Percentiles rank a stretch among this genome's conserved stretches.
phyloP scores from a whole-genome alignment of 768 basidiomycete species.

The Trichaptum fuscoviolaceum region DNA sequence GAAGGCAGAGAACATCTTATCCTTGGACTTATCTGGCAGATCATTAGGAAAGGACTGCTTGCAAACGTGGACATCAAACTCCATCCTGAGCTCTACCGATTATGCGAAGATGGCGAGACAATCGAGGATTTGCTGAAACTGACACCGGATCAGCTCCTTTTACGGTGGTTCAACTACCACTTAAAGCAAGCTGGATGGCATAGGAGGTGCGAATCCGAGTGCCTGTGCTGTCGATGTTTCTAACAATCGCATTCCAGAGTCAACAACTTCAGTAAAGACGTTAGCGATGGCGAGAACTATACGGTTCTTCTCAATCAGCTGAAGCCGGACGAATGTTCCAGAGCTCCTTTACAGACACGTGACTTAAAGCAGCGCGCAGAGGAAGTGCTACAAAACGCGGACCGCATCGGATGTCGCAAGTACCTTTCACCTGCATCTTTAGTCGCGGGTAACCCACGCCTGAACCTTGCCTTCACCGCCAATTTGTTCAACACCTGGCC shows the following conservation, averaged over 20 bases:
- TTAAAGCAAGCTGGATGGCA: constrained; percentile 93
- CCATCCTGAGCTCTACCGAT: constrained; percentile 92
- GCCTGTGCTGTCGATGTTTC: background rate
- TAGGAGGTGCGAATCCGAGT: constrained; percentile 50
- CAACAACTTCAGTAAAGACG: constrained; percentile 95
- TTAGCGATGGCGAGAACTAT: constrained; percentile 97
- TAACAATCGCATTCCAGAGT: constrained; percentile 48
- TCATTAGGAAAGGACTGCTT: constrained; percentile 90
- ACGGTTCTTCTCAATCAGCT: constrained; percentile 94
- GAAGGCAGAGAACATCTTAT: constrained; percentile 96
- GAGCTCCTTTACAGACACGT: constrained; percentile 80
- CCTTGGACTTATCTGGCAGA: constrained; percentile 97
- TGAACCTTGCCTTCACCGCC: constrained; percentile 97
- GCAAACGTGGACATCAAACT: constrained; percentile 97
- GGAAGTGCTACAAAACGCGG: constrained; percentile 89
- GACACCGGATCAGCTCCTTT: constrained; percentile 93
- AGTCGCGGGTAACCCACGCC: constrained; percentile 89
- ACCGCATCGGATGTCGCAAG: constrained; percentile 88
- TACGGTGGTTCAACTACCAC: constrained; percentile 99
- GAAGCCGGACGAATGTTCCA: constrained; percentile 89
- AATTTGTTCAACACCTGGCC: constrained; percentile 99
- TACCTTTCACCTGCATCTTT: constrained; percentile 92
- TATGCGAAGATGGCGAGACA: constrained; percentile 96
- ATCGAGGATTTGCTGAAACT: constrained; percentile 90
- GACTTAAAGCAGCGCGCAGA: constrained; percentile 86